phyloP scores from a whole-genome alignment of 2,329 filamentous ascomycete genomes.

The Pseudogymnoascus sp. region DNA sequence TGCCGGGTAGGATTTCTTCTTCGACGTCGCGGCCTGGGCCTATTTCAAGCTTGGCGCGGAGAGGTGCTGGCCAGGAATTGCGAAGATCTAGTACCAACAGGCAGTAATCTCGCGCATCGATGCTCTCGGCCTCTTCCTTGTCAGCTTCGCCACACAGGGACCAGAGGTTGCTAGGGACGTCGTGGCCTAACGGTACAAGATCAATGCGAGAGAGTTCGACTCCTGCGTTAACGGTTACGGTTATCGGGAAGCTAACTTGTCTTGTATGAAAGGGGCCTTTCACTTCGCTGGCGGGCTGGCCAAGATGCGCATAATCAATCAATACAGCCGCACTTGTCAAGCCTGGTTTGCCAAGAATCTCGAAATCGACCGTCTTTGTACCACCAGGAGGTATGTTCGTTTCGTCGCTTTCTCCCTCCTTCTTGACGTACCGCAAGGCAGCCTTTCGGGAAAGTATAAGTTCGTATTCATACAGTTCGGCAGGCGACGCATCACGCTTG shows the following conservation, averaged over 20 bases:
- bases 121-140: constrained; percentile 27
- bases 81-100: constrained; percentile 75
- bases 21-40: constrained; percentile 26
- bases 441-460: constrained; percentile 68
- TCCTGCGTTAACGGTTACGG: constrained; percentile 85
- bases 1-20: constrained; percentile 54
- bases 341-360: constrained; percentile 79
- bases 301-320: constrained; percentile 80
- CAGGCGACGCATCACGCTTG: constrained; percentile 68
- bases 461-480: constrained; percentile 81
- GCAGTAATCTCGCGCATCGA: constrained; percentile 58
- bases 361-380: constrained; percentile 67
- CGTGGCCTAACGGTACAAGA: constrained; percentile 62
- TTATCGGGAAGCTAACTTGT: constrained; percentile 71
- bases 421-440: constrained; percentile 50
- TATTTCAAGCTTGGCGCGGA: constrained; percentile 55
- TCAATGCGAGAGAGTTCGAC: constrained; percentile 77
- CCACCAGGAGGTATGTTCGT: constrained; percentile 58
- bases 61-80: constrained; percentile 80
- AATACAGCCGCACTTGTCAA: constrained; percentile 72
- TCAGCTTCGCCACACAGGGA: constrained; percentile 33
- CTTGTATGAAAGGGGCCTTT: constrained; percentile 73
- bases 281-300: constrained; percentile 58
- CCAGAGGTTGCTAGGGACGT: constrained; percentile 58
- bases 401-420: constrained; percentile 40